Base-by-base conservation (phyloP, 352 stramenopile species). In the Globisporangium nodosum region DNA sequence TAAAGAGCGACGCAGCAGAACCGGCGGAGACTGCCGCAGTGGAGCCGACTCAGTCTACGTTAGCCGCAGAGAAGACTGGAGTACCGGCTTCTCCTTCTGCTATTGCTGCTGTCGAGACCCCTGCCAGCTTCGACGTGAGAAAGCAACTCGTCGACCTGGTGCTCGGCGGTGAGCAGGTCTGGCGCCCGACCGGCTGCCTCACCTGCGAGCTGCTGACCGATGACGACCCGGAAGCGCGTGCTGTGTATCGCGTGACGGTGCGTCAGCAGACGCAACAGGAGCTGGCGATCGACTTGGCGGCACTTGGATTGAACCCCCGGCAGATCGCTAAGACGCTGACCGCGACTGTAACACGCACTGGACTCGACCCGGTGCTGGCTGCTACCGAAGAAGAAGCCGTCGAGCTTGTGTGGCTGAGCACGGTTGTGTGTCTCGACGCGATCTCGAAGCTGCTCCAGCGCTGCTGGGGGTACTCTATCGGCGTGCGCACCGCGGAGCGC, bases 401-500 rank as follows among this genome's bases (percentile, higher is more conserved):
- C 0, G 52, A 48, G 50, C 63, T 74, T 27, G 64, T 80, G 46
- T 78, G 73, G 20, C 60, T 89, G 11, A 71, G 70, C n/a, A 69
- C 72, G 11, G 60, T 71, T 0, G 63, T 52, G 11, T 87, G 70
- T 57, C 52, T 86, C 50, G 63, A 70, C 16, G 61, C 72, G 40
- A 58, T 71, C 8, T 64, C 73, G 20, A 49, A 60, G 49, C 56
- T 86, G 27, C 49, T 89, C 15, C 52, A 56, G 9, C 53, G 63
- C 24, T 71, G 68, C 42, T 86, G 74, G 79, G 68, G 64, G 12
- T 83, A 87, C 49, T 84, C 73, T 1, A 30, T 89, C 15, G 69
- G 70, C 11, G 31, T 89, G 30, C 65, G 69, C 55, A 56, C 55
- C 3, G 56, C n/a, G 3, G 48, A 73, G 50, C 62, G 70, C 11